Evolutionary conservation across 257 asterid species (phyloP).

Genomic region (Primulina huaijiensis): DNA sequence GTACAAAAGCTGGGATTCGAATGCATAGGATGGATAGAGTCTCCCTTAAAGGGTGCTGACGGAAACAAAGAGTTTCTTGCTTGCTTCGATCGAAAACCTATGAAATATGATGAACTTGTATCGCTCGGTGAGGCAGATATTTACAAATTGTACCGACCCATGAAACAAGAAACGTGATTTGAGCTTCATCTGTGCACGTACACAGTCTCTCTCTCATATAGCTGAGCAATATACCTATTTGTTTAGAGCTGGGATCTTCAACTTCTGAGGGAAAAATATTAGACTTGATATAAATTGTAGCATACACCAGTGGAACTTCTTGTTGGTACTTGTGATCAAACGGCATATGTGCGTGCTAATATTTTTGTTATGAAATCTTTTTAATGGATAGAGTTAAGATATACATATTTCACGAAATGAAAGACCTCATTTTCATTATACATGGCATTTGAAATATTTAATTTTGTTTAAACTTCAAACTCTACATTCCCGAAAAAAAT

Average conservation of each 20-base stretch:
- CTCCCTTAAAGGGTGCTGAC: constrained; percentile 93
- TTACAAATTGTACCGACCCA: constrained; percentile 24
- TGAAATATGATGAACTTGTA: constrained; percentile 17
- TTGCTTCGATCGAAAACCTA: constrained; percentile 44
- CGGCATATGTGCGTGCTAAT: no score
- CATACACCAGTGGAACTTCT: neutral
- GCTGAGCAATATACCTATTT: no score
- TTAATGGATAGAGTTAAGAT: no score
- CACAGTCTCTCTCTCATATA: no score
- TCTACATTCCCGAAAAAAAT: no score
- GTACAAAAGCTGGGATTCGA: constrained; percentile 67
- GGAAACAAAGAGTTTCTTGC: constrained; percentile 92
- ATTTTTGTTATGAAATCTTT: no score
- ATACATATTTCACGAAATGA: no score
- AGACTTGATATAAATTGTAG: neutral
- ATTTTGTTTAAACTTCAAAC: no score
- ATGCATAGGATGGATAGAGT: constrained; percentile 91
- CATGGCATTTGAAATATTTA: no score
- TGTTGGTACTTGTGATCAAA: no score
- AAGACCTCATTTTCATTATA: no score
- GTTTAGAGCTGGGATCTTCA: neutral
- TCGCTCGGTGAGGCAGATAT: constrained; percentile 32
- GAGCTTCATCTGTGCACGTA: no score
- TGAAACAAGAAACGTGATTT: neutral
- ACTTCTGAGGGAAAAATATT: neutral